A percentile compares a stretch with the other conserved stretches of the same genome.
Conservation (phyloP, 768 basidiomycete species). For the Trametes meyenii region DNA sequence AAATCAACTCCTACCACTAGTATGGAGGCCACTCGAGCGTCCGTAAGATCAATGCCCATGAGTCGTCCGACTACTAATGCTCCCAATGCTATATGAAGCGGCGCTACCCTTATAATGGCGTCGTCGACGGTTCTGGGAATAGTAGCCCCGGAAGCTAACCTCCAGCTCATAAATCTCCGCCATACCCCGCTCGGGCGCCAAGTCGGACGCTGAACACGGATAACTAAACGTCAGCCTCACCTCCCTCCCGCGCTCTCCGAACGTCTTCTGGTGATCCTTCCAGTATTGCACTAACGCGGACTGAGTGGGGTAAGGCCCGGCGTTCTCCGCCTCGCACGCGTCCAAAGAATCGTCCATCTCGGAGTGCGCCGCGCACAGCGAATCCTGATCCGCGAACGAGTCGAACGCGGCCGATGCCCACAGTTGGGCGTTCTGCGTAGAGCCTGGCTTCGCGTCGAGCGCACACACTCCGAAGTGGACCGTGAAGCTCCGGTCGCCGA, state of each 20-base stretch:
- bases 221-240: constrained; percentile 15
- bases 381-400: neutral
- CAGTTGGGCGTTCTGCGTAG: constrained; percentile 6
- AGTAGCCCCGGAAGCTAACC: constrained; percentile 7
- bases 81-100: neutral
- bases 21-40: too few relatives aligned
- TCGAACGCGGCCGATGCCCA: constrained; percentile 20
- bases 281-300: constrained; percentile 18
- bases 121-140: neutral
- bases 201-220: neutral
- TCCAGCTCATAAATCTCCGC: constrained; percentile 22
- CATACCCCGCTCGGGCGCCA: neutral
- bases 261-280: constrained; percentile 3
- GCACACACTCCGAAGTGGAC: constrained; percentile 16
- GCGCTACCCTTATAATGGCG: neutral
- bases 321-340: neutral
- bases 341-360: neutral
- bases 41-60: neutral
- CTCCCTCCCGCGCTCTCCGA: neutral
- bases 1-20: too few relatives aligned
- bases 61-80: neutral
- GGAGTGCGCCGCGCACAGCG: neutral
- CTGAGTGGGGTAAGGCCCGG: constrained; percentile 6
- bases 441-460: neutral
- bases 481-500: constrained; percentile 13